Base-by-base conservation (phyloP, 2,329 filamentous ascomycete genomes). In the Cercospora beticola region DNA sequence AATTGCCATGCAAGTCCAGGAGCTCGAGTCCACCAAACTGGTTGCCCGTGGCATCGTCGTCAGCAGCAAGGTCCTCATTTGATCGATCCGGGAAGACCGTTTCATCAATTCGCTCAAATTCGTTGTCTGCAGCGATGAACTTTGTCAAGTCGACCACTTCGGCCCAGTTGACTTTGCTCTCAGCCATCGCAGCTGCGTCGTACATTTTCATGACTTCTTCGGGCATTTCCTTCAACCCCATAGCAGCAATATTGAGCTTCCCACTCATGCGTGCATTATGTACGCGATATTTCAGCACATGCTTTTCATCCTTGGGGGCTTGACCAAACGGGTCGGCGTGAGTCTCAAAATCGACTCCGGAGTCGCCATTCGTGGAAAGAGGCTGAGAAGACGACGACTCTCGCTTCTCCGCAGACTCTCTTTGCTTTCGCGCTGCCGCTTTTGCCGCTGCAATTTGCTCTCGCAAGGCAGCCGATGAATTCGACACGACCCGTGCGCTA, bases 401-500 rank as follows among this genome's bases (percentile, higher is more conserved):
- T 68, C 72, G 75, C 10, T 63, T 63, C 8, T 14, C 54, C 10
- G 65, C 63, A 9, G 68, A 43, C 88, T 68, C 72, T 61, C 74
- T 75, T 46, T 76, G 71, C 66, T 74, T 77, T 5, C 74, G 70
- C 23, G 74, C 90, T 2, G 93, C 92, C 2, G 93, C 93, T 77
- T 94, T 97, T 0, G 95, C 94, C 74, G 94, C 94, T 43, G 94
- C 93, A 71, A 98, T 97, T 64, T 95, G 94, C 62, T 97, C 93
- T 36, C 95, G 88, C 14, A 99, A 82, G 0, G 93, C 90, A 16
- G 87, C 84, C 0, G 94, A 97, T 0, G 93, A 93, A 74, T 79
- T 78, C 10, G 63, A 71, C 7, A 70, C 64, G 5, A 69, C 70
- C 26, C 71, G 70, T 56, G 73, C 71, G 9, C 68, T 57, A 36